phyloP scores from a whole-genome alignment of 306 rosid genomes.

The Pterocarpus santalinus region DNA sequence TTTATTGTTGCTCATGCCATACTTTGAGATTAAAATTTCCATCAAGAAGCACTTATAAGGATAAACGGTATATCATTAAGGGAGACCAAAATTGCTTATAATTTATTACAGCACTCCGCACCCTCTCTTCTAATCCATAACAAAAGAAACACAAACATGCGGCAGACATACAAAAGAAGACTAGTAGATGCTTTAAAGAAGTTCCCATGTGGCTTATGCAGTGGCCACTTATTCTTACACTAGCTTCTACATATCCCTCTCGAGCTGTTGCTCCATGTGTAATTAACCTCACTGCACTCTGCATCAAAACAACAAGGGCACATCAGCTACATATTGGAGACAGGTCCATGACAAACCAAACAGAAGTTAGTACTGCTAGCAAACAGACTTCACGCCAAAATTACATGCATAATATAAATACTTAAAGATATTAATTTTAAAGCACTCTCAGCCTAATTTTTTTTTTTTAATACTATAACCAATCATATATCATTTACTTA shows the following conservation, averaged over 20 bases:
- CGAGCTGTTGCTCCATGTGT: not conserved
- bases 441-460: no score
- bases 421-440: not conserved
- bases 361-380: not conserved
- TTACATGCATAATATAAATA: not conserved
- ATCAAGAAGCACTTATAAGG: no score
- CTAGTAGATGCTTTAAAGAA: no score
- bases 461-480: no score
- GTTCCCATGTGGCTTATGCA: not conserved
- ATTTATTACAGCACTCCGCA: no score
- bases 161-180: not conserved
- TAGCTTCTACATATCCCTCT: not conserved
- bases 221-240: conserved; percentile 32
- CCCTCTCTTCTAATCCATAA: not conserved
- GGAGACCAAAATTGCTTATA: no score
- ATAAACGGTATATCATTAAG: no score
- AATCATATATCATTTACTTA: no score
- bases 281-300: conserved; percentile 30
- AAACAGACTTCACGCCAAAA: not conserved
- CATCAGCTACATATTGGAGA: not conserved
- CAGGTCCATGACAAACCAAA: not conserved
- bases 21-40: no score
- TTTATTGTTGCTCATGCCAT: no score
- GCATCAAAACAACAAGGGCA: conserved; percentile 4
- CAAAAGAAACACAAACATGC: not conserved